Evolutionary conservation across 768 basidiomycete genomes (phyloP), one percentile per base, ranked within the genome.

Genomic region (Rhizopogon vesiculosus): DNA sequence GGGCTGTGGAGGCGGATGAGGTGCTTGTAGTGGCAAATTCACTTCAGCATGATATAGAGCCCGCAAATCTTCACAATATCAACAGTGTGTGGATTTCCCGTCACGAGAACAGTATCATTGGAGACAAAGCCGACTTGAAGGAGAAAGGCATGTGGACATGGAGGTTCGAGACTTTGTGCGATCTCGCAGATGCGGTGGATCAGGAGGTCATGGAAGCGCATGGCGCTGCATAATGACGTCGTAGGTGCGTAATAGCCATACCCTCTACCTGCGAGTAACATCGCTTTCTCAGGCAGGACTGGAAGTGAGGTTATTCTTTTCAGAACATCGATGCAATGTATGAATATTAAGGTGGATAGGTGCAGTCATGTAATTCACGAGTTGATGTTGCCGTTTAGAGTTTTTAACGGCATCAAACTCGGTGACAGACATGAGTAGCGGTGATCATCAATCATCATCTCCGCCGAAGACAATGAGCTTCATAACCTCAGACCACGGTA

Each of bases 1-100:
- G 62, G 40, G 41, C 33, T 12, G 54, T 61, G 42, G 80, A 79
- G 60, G 65, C 70, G 31, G 42, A 56, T 1, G 70, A 79, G 57
- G 83, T 87, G 7, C 73, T 90, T 29, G 75, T 83, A 46, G 85
- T 87, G 5, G 89, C 89, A 16, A 82, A 85, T 62, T 87, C 86
- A 58, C 64, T 88, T 56, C 69, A 65, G 19, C 86, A 89, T 58
- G 89, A 91, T 63, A 80, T 87, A 58, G 74, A 75, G 22, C 83
- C 89, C 1, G 85, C 86, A 40, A 78, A 72, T 58, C 66, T 72
- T 62, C 69, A 81, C n/a, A 82, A 82, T 0, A 63, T 91, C 25
- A 69, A 61, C 28, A 84, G 81, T 35, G 81, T 83, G 31, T 91
- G 85, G 83, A 88, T 91, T 61, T 80, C 85, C 52, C 76, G 85